Percentiles rank a stretch among this genome's conserved stretches.
Conservation (phyloP, 108 stramenopile species). For the Pseudonitzschia pungens region DNA sequence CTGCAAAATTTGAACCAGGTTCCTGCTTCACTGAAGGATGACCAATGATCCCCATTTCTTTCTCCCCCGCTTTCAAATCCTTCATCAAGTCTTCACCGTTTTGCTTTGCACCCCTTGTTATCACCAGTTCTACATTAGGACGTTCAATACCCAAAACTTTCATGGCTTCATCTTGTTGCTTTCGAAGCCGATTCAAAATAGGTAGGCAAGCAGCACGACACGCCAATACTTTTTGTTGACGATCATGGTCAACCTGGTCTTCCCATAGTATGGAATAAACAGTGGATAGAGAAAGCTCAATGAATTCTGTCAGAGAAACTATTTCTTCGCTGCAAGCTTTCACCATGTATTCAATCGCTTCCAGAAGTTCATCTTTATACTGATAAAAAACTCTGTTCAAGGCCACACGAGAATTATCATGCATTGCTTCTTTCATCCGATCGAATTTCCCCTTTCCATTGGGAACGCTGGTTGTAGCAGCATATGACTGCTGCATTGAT, state of each 20-base stretch:
- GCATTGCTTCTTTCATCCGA: slow-evolving; percentile 43
- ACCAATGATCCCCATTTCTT: too few relatives aligned
- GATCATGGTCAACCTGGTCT: slow-evolving; percentile 32
- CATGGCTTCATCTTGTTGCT: slow-evolving; percentile 24
- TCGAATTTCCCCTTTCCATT: slow-evolving; percentile 38
- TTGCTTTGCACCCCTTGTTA: too few relatives aligned
- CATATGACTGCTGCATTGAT: slow-evolving; percentile 36
- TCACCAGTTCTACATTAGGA: too few relatives aligned
- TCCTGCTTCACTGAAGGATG: too few relatives aligned
- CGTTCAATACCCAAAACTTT: slow-evolving; percentile 43
- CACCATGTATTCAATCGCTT: slow-evolving; percentile 30
- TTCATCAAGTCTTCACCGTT: too few relatives aligned
- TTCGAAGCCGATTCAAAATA: slow-evolving; percentile 30
- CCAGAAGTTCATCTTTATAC: slow-evolving; percentile 28
- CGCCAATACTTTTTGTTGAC: slow-evolving; percentile 30
- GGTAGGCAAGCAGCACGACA: slow-evolving; percentile 39
- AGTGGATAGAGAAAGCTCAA: slow-evolving; percentile 22
- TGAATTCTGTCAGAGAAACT: slow-evolving; percentile 13
- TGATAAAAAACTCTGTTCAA: slow-evolving; percentile 35
- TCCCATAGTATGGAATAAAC: slow-evolving; percentile 51
- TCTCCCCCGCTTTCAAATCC: too few relatives aligned
- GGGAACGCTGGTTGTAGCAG: slow-evolving; percentile 23
- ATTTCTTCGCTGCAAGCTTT: slow-evolving; percentile 23
- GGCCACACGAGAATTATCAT: slow-evolving; percentile 1
- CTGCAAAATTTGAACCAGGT: too few relatives aligned